A percentile compares a stretch with the other conserved stretches of the same genome.
phyloP scores from a whole-genome alignment of 176 grass and related monocot genomes.

The Chrysopogon serrulatus region DNA sequence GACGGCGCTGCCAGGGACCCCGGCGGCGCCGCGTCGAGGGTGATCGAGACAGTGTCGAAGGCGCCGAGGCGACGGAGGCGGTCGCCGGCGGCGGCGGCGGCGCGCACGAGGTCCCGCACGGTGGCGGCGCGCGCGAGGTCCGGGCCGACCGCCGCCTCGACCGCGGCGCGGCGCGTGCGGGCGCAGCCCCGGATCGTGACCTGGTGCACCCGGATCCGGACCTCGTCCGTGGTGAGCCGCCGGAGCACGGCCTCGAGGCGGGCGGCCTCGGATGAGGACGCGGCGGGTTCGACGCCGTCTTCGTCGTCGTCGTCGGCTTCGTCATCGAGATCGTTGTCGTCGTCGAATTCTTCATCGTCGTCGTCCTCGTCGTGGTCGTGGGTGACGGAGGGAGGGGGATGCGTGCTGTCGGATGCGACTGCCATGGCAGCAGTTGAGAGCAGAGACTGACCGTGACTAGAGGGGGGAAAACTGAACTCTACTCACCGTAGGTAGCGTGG shows the following conservation, averaged over 20 bases:
- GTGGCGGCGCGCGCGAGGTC: conserved; percentile 57
- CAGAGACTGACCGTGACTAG: not conserved
- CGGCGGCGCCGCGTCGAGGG: conserved; percentile 58
- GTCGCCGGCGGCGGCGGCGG: conserved; percentile 52
- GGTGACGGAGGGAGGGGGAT: not conserved
- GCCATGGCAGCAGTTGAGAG: not conserved
- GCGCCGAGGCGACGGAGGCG: conserved; percentile 62
- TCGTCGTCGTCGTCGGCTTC: not conserved
- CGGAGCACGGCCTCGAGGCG: conserved; percentile 44
- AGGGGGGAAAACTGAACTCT: not conserved
- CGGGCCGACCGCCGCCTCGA: conserved; percentile 56
- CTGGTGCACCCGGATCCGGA: conserved; percentile 67
- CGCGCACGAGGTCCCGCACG: conserved; percentile 70
- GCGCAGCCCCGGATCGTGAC: conserved; percentile 60
- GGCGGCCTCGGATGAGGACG: conserved; percentile 18
- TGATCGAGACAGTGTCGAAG: conserved; percentile 77
- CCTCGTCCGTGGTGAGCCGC: conserved; percentile 59
- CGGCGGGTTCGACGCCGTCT: not conserved
- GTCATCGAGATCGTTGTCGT: not conserved
- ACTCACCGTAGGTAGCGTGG: too few relatives aligned
- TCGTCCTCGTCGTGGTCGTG: not conserved
- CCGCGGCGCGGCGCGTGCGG: conserved; percentile 34
- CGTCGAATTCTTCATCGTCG: not conserved
- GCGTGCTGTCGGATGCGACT: not conserved
- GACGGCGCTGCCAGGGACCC: conserved; percentile 37